Evolutionary conservation across 441 rosid genomes (phyloP).

Genomic region (Geranium incanum): DNA sequence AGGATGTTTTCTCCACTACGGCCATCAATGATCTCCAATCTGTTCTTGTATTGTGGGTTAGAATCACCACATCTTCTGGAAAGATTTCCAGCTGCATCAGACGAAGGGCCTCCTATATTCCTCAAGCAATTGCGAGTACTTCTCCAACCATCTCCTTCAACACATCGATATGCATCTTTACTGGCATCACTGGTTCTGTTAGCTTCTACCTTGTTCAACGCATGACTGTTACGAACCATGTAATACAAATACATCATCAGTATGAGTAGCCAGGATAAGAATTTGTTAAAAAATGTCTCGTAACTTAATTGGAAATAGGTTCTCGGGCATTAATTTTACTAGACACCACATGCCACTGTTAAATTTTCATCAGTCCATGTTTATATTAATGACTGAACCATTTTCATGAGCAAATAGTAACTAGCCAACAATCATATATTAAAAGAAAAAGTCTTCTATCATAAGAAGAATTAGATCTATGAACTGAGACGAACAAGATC

Average conservation of each 20-base stretch:
- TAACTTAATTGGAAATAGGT: background rate
- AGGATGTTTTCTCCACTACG: slow-evolving; percentile 22
- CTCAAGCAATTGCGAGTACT: slow-evolving; percentile 34
- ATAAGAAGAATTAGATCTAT: background rate
- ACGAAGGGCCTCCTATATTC: slow-evolving; percentile 17
- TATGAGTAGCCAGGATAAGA: background rate
- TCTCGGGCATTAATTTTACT: background rate
- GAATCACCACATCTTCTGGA: slow-evolving; percentile 25
- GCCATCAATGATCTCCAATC: slow-evolving; percentile 26
- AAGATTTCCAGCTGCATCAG: slow-evolving; percentile 20
- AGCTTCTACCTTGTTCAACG: slow-evolving; percentile 19
- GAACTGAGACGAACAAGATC: background rate
- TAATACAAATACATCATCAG: background rate
- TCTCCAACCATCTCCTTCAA: slow-evolving; percentile 49
- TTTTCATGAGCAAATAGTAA: background rate
- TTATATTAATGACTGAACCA: background rate
- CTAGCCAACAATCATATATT: background rate
- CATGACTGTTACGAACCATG: slow-evolving; percentile 27
- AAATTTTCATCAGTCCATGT: background rate
- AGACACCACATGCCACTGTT: background rate
- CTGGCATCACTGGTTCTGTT: slow-evolving; percentile 24
- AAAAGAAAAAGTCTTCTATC: background rate
- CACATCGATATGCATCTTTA: slow-evolving; percentile 26
- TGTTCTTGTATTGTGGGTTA: slow-evolving; percentile 21
- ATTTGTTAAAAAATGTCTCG: background rate